Conservation (phyloP, 169 alveolate genomes). For the Neospora caninum region DNA sequence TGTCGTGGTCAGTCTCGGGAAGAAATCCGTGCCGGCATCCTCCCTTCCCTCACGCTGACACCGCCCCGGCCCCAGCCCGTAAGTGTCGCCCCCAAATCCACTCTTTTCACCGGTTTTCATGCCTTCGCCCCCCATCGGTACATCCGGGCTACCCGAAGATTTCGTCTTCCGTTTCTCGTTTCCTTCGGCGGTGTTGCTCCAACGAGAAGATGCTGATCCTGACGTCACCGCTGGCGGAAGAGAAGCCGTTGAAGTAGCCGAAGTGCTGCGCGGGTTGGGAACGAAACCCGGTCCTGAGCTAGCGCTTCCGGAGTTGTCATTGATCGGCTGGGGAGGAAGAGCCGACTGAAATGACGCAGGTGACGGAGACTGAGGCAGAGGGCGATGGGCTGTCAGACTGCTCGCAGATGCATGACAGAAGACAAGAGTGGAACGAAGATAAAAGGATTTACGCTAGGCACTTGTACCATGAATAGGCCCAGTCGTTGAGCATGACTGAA, state of each 20-base stretch:
- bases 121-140: neutral
- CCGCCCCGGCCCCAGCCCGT: neutral
- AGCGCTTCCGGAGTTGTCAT: neutral
- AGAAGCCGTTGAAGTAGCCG: neutral
- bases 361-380: neutral
- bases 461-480: too few relatives aligned
- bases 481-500: too few relatives aligned
- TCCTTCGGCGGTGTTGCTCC: neutral
- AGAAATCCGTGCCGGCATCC: neutral
- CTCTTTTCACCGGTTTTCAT: neutral
- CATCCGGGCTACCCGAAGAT: neutral
- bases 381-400: neutral
- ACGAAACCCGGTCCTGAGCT: neutral
- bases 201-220: neutral
- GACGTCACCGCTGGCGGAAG: neutral
- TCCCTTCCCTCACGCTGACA: neutral
- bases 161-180: neutral
- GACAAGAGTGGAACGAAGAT: too few relatives aligned
- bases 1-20: conserved; percentile 37
- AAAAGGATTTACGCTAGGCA: too few relatives aligned
- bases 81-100: neutral
- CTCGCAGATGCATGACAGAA: too few relatives aligned
- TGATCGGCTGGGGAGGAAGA: neutral
- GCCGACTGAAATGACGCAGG: neutral
- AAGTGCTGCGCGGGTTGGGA: neutral